Evolutionary conservation across 495 filamentous ascomycete species (phyloP).

Genomic region (Talaromyces ruber): DNA sequence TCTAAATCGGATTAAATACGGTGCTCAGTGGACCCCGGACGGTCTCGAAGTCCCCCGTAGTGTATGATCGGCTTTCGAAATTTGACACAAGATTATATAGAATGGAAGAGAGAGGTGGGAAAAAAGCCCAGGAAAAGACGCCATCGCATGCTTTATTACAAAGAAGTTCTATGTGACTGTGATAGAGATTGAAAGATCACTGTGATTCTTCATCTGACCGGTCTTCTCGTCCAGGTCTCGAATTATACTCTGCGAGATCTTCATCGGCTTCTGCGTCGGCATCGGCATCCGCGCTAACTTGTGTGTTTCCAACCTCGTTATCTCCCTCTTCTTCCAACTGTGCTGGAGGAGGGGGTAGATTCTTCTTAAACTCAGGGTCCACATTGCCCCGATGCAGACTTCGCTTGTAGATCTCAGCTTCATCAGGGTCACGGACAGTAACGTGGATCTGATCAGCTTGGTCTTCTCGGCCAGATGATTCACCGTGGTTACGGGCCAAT

Average conservation of each 20-base stretch:
- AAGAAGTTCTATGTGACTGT: not conserved
- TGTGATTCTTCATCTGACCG: not conserved
- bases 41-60: not conserved
- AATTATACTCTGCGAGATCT: not conserved
- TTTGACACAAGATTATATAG: not conserved
- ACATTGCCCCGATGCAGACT: conserved; percentile 31
- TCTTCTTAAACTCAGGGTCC: conserved; percentile 35
- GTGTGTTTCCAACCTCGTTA: not conserved
- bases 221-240: not conserved
- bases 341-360: conserved; percentile 29
- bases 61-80: not conserved
- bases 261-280: not conserved
- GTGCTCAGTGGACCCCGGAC: not conserved
- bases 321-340: conserved; percentile 15
- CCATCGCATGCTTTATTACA: not conserved
- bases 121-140: not conserved
- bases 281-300: not conserved
- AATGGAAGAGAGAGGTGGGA: not conserved
- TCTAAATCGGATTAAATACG: not conserved
- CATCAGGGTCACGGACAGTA: conserved; percentile 42
- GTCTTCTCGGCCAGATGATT: conserved; percentile 27
- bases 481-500: conserved; percentile 23
- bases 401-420: conserved; percentile 43
- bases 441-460: conserved; percentile 50
- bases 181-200: not conserved